Evolutionary conservation across 163 green algal species (phyloP).

Genomic region (Chlamydomonas reinhardtii): DNA sequence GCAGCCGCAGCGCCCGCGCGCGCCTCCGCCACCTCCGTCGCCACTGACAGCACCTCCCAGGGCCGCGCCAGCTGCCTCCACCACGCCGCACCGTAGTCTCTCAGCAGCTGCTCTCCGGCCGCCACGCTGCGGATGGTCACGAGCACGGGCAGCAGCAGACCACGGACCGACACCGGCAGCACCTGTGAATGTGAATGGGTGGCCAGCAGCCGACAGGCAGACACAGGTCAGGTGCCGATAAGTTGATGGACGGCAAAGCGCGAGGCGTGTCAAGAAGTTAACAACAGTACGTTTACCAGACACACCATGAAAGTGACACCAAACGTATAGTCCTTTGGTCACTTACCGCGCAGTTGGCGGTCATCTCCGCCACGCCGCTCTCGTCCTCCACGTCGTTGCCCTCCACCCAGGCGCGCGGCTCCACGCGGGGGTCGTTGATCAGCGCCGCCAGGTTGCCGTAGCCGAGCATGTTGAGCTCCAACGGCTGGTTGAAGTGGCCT

Average conservation of each 20-base stretch:
- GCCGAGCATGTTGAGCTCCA: constrained; percentile 10
- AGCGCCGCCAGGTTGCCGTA: constrained; percentile 15
- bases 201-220: no score
- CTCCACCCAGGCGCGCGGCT: neutral
- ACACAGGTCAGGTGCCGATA: no score
- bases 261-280: no score
- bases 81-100: neutral
- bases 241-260: neutral
- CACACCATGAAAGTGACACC: neutral
- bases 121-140: neutral
- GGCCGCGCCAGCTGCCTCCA: neutral
- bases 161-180: neutral
- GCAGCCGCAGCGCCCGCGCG: no score
- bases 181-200: neutral
- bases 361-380: neutral
- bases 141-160: neutral
- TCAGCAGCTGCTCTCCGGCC: neutral
- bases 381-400: neutral
- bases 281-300: no score
- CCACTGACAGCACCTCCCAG: neutral
- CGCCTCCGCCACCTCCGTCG: no score
- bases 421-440: constrained; percentile 4
- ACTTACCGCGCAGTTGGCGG: neutral
- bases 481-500: neutral
- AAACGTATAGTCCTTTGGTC: no score